Percentiles rank a stretch among this genome's conserved stretches.
Conservation (phyloP, 768 basidiomycete species). For the Hortiboletus campestris region DNA sequence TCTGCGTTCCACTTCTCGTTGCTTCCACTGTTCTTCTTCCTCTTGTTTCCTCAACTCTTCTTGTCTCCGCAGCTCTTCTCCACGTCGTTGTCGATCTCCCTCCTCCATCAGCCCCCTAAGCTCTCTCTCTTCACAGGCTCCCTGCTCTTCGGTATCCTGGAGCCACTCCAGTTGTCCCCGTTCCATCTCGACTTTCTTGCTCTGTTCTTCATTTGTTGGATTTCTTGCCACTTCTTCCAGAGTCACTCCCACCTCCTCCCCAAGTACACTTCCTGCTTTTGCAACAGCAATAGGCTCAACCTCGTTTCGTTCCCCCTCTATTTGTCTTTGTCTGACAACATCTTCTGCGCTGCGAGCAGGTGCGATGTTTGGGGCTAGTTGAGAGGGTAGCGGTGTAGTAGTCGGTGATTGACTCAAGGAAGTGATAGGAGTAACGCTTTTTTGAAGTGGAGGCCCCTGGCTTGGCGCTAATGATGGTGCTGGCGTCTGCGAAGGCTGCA, state of each 20-base stretch:
- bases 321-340: constrained; percentile 40
- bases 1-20: background rate
- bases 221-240: background rate
- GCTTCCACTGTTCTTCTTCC: background rate
- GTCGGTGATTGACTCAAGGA: constrained; percentile 12
- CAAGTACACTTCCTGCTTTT: background rate
- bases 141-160: background rate
- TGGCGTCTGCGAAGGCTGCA: constrained; percentile 9
- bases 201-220: constrained; percentile 18
- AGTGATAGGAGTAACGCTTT: constrained; percentile 1
- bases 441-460: constrained; percentile 12
- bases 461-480: background rate
- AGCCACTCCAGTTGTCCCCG: background rate
- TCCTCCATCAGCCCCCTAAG: background rate
- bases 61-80: constrained; percentile 4
- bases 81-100: background rate
- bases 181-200: constrained; percentile 18
- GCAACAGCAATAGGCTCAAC: background rate
- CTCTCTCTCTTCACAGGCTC: background rate
- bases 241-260: background rate
- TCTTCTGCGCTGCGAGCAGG: constrained; percentile 23
- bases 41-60: constrained; percentile 2
- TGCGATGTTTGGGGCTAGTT: background rate
- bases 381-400: constrained; percentile 23
- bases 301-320: constrained; percentile 32